These are phyloP conservation scores for Salisapilia sapeloensis DNA, from an alignment of 352 stramenopile species.

Conservation along the genomic window DNA sequence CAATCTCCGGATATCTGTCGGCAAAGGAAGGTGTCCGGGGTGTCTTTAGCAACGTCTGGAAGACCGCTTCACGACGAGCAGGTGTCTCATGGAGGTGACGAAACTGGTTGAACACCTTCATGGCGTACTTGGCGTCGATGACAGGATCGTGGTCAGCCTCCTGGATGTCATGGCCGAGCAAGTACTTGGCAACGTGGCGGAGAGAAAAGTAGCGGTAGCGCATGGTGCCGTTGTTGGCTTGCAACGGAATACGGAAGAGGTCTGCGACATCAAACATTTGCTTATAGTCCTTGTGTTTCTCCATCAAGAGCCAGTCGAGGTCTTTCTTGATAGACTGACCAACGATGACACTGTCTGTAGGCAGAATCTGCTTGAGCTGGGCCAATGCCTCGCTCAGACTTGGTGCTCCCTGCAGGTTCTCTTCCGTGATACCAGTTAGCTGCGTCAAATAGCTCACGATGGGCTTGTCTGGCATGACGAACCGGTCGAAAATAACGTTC, in stretches of 20 bases:
- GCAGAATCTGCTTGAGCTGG: slow-evolving; percentile 57
- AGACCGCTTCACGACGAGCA: slow-evolving; percentile 52
- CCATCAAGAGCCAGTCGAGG: slow-evolving; percentile 78
- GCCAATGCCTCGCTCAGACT: slow-evolving; percentile 57
- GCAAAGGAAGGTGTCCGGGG: slow-evolving; percentile 73
- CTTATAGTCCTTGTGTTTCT: slow-evolving; percentile 74
- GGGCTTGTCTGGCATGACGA: slow-evolving; percentile 72
- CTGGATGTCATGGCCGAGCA: slow-evolving; percentile 62
- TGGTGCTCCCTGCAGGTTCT: slow-evolving; percentile 45
- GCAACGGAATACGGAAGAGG: slow-evolving; percentile 69
- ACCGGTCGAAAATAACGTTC: slow-evolving; percentile 69
- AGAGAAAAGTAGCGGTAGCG: slow-evolving; percentile 76
- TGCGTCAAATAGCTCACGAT: slow-evolving; percentile 86
- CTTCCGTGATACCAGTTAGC: slow-evolving; percentile 76
- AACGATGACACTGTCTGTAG: slow-evolving; percentile 76
- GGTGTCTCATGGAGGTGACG: slow-evolving; percentile 64
- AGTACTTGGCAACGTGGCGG: slow-evolving; percentile 67
- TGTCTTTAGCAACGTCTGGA: slow-evolving; percentile 68
- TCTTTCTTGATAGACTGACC: slow-evolving; percentile 89
- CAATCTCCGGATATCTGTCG: slow-evolving; percentile 61
- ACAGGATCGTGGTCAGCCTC: slow-evolving; percentile 72
- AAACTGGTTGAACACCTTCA: slow-evolving; percentile 82
- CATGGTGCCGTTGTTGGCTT: slow-evolving; percentile 48
- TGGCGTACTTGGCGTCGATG: slow-evolving; percentile 75
- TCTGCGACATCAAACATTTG: slow-evolving; percentile 71